Percentiles rank a stretch among this genome's conserved stretches.
These are phyloP conservation scores for Astrothelium macrocarpum DNA, from an alignment of 495 filamentous ascomycete species.

Conservation along the genomic window DNA sequence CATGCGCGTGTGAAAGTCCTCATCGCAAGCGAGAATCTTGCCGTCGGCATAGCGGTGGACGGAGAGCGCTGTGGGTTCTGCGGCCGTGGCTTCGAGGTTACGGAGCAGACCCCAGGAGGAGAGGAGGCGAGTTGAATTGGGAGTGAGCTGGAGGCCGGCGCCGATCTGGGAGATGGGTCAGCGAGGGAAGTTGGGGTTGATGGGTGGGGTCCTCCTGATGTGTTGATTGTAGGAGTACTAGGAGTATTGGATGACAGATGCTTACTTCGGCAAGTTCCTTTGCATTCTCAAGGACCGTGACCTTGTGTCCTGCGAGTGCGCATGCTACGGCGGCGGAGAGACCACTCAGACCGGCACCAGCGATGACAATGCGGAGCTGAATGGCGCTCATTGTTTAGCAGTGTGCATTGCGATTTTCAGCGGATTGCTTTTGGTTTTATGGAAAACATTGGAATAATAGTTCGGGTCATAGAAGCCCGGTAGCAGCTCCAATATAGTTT, in stretches of 20 bases:
- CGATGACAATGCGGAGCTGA: slow-evolving; percentile 40
- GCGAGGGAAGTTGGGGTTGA: neutral
- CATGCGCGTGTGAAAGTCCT: slow-evolving; percentile 21
- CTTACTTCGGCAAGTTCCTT: slow-evolving; percentile 47
- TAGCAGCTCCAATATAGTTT: too few relatives aligned
- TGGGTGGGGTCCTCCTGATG: slow-evolving; percentile 7
- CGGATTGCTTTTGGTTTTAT: too few relatives aligned
- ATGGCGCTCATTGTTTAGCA: neutral
- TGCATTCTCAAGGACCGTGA: slow-evolving; percentile 55
- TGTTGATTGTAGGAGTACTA: neutral
- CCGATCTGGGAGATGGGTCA: slow-evolving; percentile 19
- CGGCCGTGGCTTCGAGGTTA: slow-evolving; percentile 17
- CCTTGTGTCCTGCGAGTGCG: slow-evolving; percentile 49
- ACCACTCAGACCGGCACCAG: slow-evolving; percentile 62
- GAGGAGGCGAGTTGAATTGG: slow-evolving; percentile 30
- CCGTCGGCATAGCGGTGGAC: slow-evolving; percentile 26
- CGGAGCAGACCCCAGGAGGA: slow-evolving; percentile 25
- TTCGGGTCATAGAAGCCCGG: too few relatives aligned
- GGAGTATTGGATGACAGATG: neutral
- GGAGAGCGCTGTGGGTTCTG: slow-evolving; percentile 17
- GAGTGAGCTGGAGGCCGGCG: slow-evolving; percentile 32
- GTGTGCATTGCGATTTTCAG: neutral
- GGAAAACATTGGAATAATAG: too few relatives aligned
- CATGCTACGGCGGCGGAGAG: slow-evolving; percentile 54
- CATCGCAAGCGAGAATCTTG: slow-evolving; percentile 23